Conservation (phyloP, 495 filamentous ascomycete genomes). For the Penicillium nucicola region DNA sequence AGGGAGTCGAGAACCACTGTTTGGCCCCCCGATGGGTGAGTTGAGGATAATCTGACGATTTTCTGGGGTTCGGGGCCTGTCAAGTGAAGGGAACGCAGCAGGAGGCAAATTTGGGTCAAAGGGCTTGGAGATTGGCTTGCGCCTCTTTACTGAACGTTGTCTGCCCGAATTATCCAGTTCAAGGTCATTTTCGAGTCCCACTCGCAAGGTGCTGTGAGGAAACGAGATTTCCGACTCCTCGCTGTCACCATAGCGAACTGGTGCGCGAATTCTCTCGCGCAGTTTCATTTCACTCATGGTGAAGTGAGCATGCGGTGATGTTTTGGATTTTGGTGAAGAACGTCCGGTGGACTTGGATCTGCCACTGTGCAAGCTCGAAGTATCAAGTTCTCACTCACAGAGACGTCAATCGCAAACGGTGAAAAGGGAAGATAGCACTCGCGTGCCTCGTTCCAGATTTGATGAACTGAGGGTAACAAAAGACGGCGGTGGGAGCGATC, state of each 20-base stretch:
- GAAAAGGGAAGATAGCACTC: background rate
- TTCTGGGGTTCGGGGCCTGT: slow-evolving; percentile 5
- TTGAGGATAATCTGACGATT: no score
- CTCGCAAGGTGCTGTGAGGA: background rate
- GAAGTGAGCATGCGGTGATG: background rate
- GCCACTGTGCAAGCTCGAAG: no score
- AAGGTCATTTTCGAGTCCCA: background rate
- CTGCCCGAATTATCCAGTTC: background rate
- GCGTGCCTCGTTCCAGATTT: background rate
- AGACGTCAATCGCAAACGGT: background rate
- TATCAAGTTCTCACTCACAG: background rate
- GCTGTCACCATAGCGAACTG: slow-evolving; percentile 11
- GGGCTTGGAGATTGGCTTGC: slow-evolving; percentile 11
- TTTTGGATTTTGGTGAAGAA: background rate
- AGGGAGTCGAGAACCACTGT: no score
- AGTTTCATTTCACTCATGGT: slow-evolving; percentile 17
- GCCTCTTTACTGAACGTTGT: background rate
- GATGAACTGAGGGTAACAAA: no score
- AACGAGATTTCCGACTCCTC: background rate
- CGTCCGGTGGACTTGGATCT: no score
- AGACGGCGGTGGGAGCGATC: no score
- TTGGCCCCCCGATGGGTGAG: background rate
- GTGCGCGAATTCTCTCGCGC: slow-evolving; percentile 16
- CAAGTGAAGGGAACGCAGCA: slow-evolving; percentile 43
- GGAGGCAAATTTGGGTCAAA: slow-evolving; percentile 41